Conservation (phyloP, 2,329 filamentous ascomycete genomes). For the Xylaria arbuscula region DNA sequence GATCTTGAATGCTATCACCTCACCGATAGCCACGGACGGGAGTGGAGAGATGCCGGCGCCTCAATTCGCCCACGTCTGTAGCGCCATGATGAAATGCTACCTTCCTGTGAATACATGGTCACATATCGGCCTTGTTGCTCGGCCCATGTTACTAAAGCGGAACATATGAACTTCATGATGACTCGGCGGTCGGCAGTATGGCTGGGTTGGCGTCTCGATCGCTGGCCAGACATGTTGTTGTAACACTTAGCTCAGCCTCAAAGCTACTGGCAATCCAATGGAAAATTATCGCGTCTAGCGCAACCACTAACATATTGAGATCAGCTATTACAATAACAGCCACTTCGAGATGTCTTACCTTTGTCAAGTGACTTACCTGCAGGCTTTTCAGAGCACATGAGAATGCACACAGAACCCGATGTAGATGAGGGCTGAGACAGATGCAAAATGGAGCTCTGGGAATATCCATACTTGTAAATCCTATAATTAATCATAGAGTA, state of each 20-base stretch:
- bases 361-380: neutral
- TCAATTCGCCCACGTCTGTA: conserved; percentile 13
- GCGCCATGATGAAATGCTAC: neutral
- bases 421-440: neutral
- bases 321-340: neutral
- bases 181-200: conserved; percentile 19
- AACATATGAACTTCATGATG: conserved; percentile 27
- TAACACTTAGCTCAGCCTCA: conserved; percentile 14
- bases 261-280: neutral
- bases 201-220: conserved; percentile 6
- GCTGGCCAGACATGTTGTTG: neutral
- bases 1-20: conserved; percentile 1
- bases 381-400: neutral
- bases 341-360: neutral
- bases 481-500: too few species aligned
- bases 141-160: neutral
- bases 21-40: conserved; percentile 2
- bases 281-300: neutral
- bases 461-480: neutral
- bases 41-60: conserved; percentile 23
- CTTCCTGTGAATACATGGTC: neutral
- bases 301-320: neutral
- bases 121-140: neutral
- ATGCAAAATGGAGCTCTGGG: neutral
- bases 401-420: neutral